Evolutionary conservation across 2,329 filamentous ascomycete genomes (phyloP).

Genomic region (Trichoderma sp.): DNA sequence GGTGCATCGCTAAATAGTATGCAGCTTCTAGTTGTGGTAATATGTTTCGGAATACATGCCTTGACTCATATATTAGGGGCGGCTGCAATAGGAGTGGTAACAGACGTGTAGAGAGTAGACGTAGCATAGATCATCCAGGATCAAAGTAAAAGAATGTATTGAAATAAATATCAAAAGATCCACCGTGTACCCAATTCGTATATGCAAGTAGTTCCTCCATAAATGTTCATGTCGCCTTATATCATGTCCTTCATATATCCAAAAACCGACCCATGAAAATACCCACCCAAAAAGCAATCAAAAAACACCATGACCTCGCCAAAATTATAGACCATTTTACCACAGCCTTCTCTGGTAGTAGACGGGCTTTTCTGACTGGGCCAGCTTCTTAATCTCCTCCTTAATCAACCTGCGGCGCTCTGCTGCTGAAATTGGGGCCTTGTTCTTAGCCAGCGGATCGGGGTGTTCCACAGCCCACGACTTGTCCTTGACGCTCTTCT

Average conservation of each 20-base stretch:
- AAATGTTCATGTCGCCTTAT: neutral
- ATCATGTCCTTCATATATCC: neutral
- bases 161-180: neutral
- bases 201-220: neutral
- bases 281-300: neutral
- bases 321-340: slow-evolving; percentile 29
- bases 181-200: neutral
- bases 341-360: slow-evolving; percentile 56
- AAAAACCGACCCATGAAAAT: neutral
- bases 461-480: slow-evolving; percentile 36
- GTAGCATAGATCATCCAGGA: neutral
- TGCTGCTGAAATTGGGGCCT: slow-evolving; percentile 49
- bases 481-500: slow-evolving; percentile 33
- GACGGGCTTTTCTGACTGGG: slow-evolving; percentile 44
- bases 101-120: neutral
- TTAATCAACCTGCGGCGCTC: slow-evolving; percentile 58
- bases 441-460: slow-evolving; percentile 37
- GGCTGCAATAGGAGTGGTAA: neutral
- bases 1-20: neutral
- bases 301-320: neutral
- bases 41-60: neutral
- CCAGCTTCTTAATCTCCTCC: slow-evolving; percentile 51
- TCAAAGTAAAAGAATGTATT: neutral
- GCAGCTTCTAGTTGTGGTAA: neutral
- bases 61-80: neutral